These are phyloP conservation scores for Aspergillus flavus DNA, from an alignment of 2,329 filamentous ascomycete genomes.

Conservation along the genomic window DNA sequence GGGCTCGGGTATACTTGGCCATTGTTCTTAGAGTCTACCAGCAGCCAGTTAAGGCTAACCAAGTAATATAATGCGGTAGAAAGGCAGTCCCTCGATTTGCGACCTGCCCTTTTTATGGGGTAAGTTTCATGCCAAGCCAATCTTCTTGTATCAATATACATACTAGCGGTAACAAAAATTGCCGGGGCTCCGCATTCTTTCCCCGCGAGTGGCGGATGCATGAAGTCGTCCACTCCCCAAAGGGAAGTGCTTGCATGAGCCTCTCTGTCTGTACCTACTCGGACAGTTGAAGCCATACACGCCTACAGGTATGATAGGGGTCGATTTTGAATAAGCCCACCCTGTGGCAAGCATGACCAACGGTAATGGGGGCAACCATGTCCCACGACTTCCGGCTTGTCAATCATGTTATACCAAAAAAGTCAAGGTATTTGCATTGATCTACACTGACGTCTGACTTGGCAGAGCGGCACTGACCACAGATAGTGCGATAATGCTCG, in stretches of 20 bases:
- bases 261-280: not conserved
- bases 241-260: not conserved
- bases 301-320: not conserved
- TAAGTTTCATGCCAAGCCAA: too few species aligned
- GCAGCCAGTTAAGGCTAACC: too few species aligned
- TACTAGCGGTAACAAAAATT: not conserved
- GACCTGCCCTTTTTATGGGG: not conserved
- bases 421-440: not conserved
- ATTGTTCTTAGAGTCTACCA: too few species aligned
- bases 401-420: not conserved
- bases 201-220: not conserved
- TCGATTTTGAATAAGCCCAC: not conserved
- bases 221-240: not conserved
- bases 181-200: not conserved
- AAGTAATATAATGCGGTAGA: not conserved
- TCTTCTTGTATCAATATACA: not conserved
- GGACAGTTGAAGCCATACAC: not conserved
- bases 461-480: not conserved
- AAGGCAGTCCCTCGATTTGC: not conserved
- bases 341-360: not conserved
- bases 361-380: not conserved
- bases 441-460: not conserved
- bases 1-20: too few species aligned
- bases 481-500: constrained; percentile 32
- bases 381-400: not conserved